Percentiles rank a stretch among this genome's conserved stretches.
Conservation (phyloP, 2,329 filamentous ascomycete genomes). For the Diplodia scrobiculata region DNA sequence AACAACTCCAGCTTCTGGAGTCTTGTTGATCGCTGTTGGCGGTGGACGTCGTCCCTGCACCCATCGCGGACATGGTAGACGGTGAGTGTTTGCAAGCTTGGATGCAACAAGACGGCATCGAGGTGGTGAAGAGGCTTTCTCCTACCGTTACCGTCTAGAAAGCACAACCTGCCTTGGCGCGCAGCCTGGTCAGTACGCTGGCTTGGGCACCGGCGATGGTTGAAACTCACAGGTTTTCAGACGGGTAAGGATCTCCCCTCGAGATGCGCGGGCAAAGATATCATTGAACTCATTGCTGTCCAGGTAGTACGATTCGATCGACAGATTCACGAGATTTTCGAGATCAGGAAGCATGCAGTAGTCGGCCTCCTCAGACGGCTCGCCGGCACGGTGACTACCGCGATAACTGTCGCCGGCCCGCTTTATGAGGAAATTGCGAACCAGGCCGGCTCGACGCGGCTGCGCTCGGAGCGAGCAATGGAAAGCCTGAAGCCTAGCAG, state of each 20-base stretch:
- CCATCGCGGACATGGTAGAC: constrained; percentile 3
- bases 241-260: not conserved
- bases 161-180: not conserved
- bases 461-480: not conserved
- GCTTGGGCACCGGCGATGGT: not conserved
- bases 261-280: not conserved
- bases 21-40: not conserved
- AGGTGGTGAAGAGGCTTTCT: not conserved
- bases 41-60: not conserved
- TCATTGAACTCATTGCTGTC: not conserved
- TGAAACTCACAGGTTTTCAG: not conserved
- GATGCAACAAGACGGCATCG: not conserved
- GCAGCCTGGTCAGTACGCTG: not conserved
- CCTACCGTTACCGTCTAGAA: not conserved
- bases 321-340: not conserved
- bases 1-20: not conserved
- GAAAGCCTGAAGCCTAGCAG: not conserved
- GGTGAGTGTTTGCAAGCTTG: not conserved
- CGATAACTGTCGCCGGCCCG: not conserved
- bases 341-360: not conserved
- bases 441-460: not conserved
- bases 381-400: not conserved
- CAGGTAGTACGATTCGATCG: constrained; percentile 4
- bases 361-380: not conserved
- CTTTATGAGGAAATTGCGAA: constrained; percentile 4